phyloP scores from a whole-genome alignment of 164 flowering plant genomes.

The Vitis cinerea region DNA sequence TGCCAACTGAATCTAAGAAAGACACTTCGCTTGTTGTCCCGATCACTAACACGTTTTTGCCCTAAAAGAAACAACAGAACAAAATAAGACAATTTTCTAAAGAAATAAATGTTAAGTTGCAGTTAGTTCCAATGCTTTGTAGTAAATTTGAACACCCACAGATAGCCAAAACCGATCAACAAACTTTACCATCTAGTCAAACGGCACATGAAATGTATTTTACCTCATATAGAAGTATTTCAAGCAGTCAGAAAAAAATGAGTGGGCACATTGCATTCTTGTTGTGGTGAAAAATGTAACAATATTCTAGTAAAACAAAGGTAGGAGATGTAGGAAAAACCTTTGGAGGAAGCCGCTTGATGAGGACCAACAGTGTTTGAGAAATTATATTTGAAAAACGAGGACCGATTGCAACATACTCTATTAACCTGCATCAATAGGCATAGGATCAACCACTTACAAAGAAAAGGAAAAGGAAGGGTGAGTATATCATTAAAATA shows the following conservation, averaged over 20 bases:
- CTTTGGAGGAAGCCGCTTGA: slow-evolving; percentile 95
- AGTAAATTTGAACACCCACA: too few relatives aligned
- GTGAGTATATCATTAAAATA: background rate
- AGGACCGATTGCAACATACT: slow-evolving; percentile 89
- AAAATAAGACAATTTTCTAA: background rate
- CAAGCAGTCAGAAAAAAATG: too few relatives aligned
- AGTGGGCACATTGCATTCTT: too few relatives aligned
- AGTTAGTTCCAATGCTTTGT: too few relatives aligned
- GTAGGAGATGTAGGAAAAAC: slow-evolving; percentile 23
- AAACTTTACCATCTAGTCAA: too few relatives aligned
- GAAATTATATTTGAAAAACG: slow-evolving; percentile 91
- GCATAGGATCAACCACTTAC: background rate
- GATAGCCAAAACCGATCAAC: too few relatives aligned
- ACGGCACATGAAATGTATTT: too few relatives aligned
- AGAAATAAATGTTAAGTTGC: background rate
- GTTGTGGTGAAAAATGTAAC: too few relatives aligned
- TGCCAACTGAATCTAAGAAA: slow-evolving; percentile 78
- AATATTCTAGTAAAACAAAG: background rate
- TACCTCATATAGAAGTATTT: too few relatives aligned
- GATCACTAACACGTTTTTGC: slow-evolving; percentile 82
- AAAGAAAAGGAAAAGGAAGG: too few relatives aligned
- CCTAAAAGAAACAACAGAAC: slow-evolving; percentile 43
- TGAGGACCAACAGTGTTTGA: slow-evolving; percentile 82
- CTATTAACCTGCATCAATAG: slow-evolving; percentile 59
- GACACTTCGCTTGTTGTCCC: slow-evolving; percentile 88